Evolutionary conservation across 2,329 filamentous ascomycete species (phyloP).

Genomic region (Tothia fuscella): DNA sequence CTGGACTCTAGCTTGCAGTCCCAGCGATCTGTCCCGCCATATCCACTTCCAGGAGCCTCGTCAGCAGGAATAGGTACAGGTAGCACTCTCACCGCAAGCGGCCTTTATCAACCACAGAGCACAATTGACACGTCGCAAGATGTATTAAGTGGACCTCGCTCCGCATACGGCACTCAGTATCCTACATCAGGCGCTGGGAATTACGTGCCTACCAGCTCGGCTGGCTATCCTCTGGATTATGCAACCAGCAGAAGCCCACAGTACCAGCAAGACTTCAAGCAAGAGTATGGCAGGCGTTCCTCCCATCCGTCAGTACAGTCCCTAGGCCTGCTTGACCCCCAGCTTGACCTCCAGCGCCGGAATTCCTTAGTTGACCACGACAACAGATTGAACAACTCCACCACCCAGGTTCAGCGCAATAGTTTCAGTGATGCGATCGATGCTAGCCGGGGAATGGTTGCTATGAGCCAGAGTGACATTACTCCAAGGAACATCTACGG

Average conservation of each 20-base stretch:
- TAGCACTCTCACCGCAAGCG: conserved; percentile 53
- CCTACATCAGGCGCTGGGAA: conserved; percentile 57
- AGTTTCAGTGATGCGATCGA: conserved; percentile 84
- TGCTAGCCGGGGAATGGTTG: conserved; percentile 86
- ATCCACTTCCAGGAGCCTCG: conserved; percentile 51
- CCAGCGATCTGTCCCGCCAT: conserved; percentile 48
- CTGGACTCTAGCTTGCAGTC: conserved; percentile 43
- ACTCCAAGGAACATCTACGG: conserved; percentile 86
- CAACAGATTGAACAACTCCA: conserved; percentile 44
- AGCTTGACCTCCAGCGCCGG: conserved; percentile 38
- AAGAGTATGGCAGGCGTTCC: conserved; percentile 52
- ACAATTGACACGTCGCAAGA: conserved; percentile 66
- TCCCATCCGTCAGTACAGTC: conserved; percentile 72
- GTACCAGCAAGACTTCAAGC: conserved; percentile 46
- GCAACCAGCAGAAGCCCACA: conserved; percentile 44
- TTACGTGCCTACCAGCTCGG: conserved; percentile 55
- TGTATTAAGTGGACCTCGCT: conserved; percentile 56
- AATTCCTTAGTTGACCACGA: conserved; percentile 56
- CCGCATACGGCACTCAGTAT: conserved; percentile 55
- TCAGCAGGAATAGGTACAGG: conserved; percentile 53
- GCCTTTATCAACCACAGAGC: conserved; percentile 50
- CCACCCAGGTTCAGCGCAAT: conserved; percentile 43
- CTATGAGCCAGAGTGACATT: conserved; percentile 74
- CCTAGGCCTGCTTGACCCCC: conserved; percentile 36
- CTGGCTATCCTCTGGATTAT: conserved; percentile 70